These are phyloP conservation scores for Fusarium sp. DNA, from an alignment of 2,329 filamentous ascomycete species.

Conservation along the genomic window DNA sequence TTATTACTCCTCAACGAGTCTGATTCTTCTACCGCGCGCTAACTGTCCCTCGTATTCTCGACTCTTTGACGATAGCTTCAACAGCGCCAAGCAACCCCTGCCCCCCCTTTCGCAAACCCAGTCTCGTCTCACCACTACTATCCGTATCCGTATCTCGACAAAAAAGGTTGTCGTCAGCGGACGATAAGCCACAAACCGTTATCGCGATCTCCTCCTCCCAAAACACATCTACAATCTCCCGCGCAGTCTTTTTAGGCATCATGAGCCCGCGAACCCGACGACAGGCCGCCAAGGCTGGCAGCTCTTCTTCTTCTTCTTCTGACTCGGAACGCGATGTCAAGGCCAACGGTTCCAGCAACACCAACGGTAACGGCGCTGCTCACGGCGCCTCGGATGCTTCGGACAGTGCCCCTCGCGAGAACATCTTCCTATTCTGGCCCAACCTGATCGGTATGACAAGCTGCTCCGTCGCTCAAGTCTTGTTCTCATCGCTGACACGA, in stretches of 20 bases:
- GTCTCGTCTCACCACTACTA: slow-evolving; percentile 36
- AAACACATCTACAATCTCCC: background rate
- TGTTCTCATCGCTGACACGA: slow-evolving; percentile 28
- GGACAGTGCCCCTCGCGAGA: slow-evolving; percentile 66
- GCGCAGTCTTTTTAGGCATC: slow-evolving; percentile 22
- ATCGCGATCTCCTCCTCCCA: slow-evolving; percentile 24
- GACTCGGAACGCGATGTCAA: slow-evolving; percentile 46
- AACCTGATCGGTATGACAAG: slow-evolving; percentile 79
- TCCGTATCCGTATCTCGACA: slow-evolving; percentile 32
- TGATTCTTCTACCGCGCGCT: background rate
- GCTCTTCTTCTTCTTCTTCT: slow-evolving; percentile 43
- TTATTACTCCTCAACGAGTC: slow-evolving; percentile 15
- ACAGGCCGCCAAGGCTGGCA: slow-evolving; percentile 52
- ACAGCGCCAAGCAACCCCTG: slow-evolving; percentile 40
- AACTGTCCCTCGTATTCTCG: too few species aligned
- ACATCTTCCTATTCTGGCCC: slow-evolving; percentile 85
- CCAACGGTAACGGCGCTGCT: slow-evolving; percentile 58
- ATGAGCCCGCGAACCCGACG: slow-evolving; percentile 57
- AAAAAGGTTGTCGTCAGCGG: slow-evolving; percentile 9
- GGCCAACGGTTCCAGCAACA: slow-evolving; percentile 54
- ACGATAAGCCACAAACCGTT: slow-evolving; percentile 43
- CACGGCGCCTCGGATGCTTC: slow-evolving; percentile 50
- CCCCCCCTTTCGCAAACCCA: slow-evolving; percentile 39
- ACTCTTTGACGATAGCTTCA: slow-evolving; percentile 25
- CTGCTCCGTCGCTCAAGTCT: background rate